Base-by-base conservation (phyloP, 208 protist species). In the Acanthamoeba sp. region DNA sequence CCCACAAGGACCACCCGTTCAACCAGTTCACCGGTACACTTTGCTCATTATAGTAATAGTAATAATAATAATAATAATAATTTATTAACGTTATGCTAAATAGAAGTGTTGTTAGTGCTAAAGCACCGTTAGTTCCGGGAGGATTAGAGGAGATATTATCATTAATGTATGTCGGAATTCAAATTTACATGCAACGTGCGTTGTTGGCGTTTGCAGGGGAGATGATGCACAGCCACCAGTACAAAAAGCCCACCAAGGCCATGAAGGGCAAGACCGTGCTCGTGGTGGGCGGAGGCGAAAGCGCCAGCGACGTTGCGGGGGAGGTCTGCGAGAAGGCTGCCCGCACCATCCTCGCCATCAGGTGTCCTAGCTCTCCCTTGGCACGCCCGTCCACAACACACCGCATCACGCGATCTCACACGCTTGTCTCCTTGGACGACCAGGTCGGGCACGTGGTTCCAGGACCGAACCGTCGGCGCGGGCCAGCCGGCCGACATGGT, bases 401-500 rank as follows among this genome's bases (percentile, higher is more conserved):
- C 10, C 10, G 45, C 45, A 48, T 48, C 45, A 10, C 45, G 45
- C 45, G 10, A 48, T 10, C 45, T 48, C 45, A 48, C 45, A 48
- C 10, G 6, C 45, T 48, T 48, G 45, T 10, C 45, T 48, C 45
- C 6, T 48, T 78, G 66, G 52, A 57, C 22, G n/a, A n/a, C n/a
- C n/a, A 88, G 80, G 10, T 90, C 82, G n/a, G 88, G 88, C 22
- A 57, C 50, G 6, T 93, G 88, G 88, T 93, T 93, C 88, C 88
- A 93, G 45, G 88, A 93, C 42, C 9, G 88, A 12, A 78, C 88
- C 27, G 88, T 93, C 16, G 88, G 88, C 5, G 88, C 88, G 4
- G n/a, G 29, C 66, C 88, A 93, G 45, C 88, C 88, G 34, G 88
- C 88, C 16, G 88, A 93, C 48, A 93, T 93, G 88, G 88, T 93